Base-by-base conservation (phyloP, 192 early-diverging fungal genomes). In the Rhizophlyctis rosea region DNA sequence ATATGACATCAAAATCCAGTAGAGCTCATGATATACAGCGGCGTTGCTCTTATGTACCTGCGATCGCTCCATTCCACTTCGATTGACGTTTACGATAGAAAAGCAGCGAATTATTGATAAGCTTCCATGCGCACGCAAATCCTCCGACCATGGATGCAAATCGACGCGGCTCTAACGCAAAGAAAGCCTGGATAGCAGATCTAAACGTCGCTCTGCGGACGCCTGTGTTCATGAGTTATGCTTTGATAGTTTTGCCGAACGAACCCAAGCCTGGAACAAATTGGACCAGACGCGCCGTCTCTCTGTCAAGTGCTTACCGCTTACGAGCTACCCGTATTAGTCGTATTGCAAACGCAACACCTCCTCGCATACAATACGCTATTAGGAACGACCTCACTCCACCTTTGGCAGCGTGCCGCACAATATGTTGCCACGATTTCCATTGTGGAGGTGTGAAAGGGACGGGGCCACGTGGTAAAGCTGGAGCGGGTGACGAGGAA, bases 131-230 rank as follows among this genome's bases (percentile, higher is more conserved):
- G 39, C 89, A 81, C 11, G 88, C 77, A 65, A 92, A 92, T 39
- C 68, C 72, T n/a, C 87, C 90, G 79, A 92, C 78, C 77, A 87
- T 87, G n/a, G 74, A 72, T 31, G 81, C 88, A 65, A 92, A 90
- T 14, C 88, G 87, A 44, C 79, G 29, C 1, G 86, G 72, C 55
- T 86, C 82, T 0, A 48, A 49, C 3, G 77, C 78, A 62, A 85
- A 79, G 73, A 87, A 86, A 2, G 83, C 67, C 9, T 69, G 65
- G 51, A 80, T 67, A 21, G 86, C 64, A 24, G 70, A 63, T 0
- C 62, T 52, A 7, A 87, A 65, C 0, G 76, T 54, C 11, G 61
- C 71, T 60, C 81, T 85, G 47, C 21, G 18, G 23, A 49, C 27
- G 16, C 39, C 9, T 44, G 39, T 18, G 39, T 44, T 7, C 39